A percentile compares a stretch with the other conserved stretches of the same genome.
Conservation (phyloP, 441 rosid genomes). For the Arabidopsis hybrid region DNA sequence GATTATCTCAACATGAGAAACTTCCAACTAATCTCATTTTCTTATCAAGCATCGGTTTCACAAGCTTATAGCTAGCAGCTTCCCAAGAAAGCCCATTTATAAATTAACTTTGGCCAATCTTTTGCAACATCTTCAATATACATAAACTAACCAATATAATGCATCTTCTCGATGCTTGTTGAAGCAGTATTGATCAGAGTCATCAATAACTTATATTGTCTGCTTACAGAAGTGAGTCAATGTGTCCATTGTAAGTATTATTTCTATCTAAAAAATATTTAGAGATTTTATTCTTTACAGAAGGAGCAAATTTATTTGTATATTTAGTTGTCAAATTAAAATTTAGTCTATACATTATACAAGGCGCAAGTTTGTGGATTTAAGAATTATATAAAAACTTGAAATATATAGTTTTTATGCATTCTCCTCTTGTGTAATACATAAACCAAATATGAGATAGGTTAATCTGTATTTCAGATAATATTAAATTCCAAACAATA, state of each 20-base stretch:
- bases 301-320: neutral
- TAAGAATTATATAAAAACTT: too few relatives aligned
- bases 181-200: too few relatives aligned
- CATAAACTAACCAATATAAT: neutral
- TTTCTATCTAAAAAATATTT: constrained; percentile 6
- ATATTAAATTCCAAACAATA: neutral
- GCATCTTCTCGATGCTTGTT: too few relatives aligned
- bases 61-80: constrained; percentile 59
- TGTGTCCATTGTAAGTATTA: constrained; percentile 20
- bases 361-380: neutral
- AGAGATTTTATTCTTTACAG: neutral
- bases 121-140: too few relatives aligned
- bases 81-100: constrained; percentile 50
- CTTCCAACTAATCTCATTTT: constrained; percentile 51
- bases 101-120: too few relatives aligned
- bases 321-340: too few relatives aligned
- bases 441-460: too few relatives aligned
- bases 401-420: neutral
- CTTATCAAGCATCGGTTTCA: constrained; percentile 59
- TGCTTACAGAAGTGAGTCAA: constrained; percentile 18
- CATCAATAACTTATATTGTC: neutral
- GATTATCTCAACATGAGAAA: constrained; percentile 50
- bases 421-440: neutral
- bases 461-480: neutral
- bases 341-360: neutral